A percentile compares a stretch with the other conserved stretches of the same genome.
These are phyloP conservation scores for Sporisorium scitamineum DNA, from an alignment of 1,284 basidiomycete species.

Conservation along the genomic window DNA sequence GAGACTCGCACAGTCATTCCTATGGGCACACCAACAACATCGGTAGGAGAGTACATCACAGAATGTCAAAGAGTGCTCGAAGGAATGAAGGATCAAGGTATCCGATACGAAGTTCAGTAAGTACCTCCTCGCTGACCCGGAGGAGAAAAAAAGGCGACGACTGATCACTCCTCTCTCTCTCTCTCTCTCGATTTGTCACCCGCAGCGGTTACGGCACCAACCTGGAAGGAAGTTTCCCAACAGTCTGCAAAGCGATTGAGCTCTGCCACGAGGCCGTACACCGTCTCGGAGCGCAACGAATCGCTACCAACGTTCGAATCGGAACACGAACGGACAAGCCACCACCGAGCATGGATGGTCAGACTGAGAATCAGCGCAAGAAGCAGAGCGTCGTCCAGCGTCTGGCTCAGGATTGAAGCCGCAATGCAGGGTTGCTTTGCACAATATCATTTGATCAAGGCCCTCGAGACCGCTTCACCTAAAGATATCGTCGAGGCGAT, in stretches of 20 bases:
- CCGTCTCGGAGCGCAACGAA: constrained; percentile 63
- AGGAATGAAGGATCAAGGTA: constrained; percentile 55
- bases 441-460: neutral
- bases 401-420: constrained; percentile 25
- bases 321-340: constrained; percentile 66
- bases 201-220: constrained; percentile 68
- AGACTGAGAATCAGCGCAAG: constrained; percentile 66
- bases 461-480: neutral
- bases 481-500: neutral
- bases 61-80: constrained; percentile 67
- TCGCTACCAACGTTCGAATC: constrained; percentile 68
- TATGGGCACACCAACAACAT: constrained; percentile 65
- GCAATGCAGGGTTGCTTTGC: neutral
- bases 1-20: constrained; percentile 57
- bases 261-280: constrained; percentile 67
- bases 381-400: constrained; percentile 63
- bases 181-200: neutral
- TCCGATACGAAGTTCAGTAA: constrained; percentile 65
- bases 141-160: neutral
- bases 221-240: constrained; percentile 62
- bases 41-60: constrained; percentile 66
- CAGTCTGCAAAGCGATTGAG: constrained; percentile 62
- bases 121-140: neutral
- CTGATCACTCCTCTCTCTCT: neutral
- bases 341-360: constrained; percentile 31